These are phyloP conservation scores for Gossypium stocksii DNA, from an alignment of 345 rosid genomes.

Conservation along the genomic window DNA sequence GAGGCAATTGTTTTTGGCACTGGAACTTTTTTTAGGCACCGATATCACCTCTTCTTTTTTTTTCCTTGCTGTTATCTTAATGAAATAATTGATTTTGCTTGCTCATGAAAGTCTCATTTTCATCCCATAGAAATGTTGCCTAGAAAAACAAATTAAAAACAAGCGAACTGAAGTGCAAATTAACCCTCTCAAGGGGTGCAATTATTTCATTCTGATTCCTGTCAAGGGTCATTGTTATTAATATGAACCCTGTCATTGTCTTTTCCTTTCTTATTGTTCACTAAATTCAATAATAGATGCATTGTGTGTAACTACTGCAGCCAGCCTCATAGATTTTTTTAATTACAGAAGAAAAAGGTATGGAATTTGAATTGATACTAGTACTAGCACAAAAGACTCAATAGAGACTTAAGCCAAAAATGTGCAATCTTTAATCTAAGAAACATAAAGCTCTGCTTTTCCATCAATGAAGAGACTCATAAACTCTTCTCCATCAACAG, in stretches of 20 bases:
- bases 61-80: constrained; percentile 12
- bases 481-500: constrained; percentile 97
- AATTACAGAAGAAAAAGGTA: not conserved
- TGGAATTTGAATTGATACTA: not conserved
- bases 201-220: not conserved
- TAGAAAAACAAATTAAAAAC: not conserved
- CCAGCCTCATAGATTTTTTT: not conserved
- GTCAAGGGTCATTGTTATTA: not conserved
- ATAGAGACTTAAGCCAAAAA: not conserved
- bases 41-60: constrained; percentile 3
- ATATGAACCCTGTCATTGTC: not conserved
- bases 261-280: not conserved
- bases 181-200: not conserved
- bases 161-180: not conserved
- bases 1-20: constrained; percentile 5
- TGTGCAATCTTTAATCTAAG: not conserved
- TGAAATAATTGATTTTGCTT: constrained; percentile 19
- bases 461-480: constrained; percentile 99
- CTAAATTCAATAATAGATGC: not conserved
- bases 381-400: not conserved
- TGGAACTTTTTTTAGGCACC: not conserved
- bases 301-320: not conserved
- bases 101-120: not conserved
- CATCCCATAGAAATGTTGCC: not conserved
- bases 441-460: constrained; percentile 76